Evolutionary conservation across 768 basidiomycete species (phyloP), one percentile per base, ranked within the genome.

Genomic region (Kwoniella sp.): DNA sequence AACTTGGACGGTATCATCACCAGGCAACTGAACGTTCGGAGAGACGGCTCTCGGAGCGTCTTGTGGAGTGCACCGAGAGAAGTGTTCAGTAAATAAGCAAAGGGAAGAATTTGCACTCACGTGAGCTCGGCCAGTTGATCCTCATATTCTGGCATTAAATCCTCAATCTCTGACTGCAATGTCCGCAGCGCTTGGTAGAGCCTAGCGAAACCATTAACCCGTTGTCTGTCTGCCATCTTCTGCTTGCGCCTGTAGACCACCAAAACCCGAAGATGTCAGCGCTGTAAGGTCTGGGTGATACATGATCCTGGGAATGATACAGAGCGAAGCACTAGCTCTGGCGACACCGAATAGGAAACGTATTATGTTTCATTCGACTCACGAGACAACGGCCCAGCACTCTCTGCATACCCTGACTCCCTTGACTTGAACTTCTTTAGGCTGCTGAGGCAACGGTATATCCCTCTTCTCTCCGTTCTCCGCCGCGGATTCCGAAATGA

Each of bases 81-180:
- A n/a, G n/a, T n/a, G n/a, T n/a, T n/a, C n/a, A n/a, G n/a, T n/a
- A n/a, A n/a, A n/a, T n/a, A n/a, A n/a, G n/a, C n/a, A n/a, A n/a
- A n/a, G n/a, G n/a, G n/a, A n/a, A n/a, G n/a, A n/a, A n/a, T n/a
- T n/a, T n/a, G n/a, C n/a, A n/a, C 83, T 61, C 61, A 90, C 90
- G 82, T 88, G 36, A 94, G 82, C 10, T 84, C 85, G 46, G 89
- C 77, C 27, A 96, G 79, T 25, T 93, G 83, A 73, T 95, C 92
- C 70, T 95, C 91, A 76, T 95, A 94, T 67, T 88, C 86, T 2
- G 92, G 92, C 3, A 98, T 83, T 1, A 86, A 81, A 30, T 88
- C 89, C 75, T 92, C 90, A n/a, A 98, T 93, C 69, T 97, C 93
- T 57, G 85, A 84, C 81, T 99, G 93, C 8, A 96, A 81, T 40